Base-by-base conservation (phyloP, 176 grass and related monocot species). In the Triticum urartu region DNA sequence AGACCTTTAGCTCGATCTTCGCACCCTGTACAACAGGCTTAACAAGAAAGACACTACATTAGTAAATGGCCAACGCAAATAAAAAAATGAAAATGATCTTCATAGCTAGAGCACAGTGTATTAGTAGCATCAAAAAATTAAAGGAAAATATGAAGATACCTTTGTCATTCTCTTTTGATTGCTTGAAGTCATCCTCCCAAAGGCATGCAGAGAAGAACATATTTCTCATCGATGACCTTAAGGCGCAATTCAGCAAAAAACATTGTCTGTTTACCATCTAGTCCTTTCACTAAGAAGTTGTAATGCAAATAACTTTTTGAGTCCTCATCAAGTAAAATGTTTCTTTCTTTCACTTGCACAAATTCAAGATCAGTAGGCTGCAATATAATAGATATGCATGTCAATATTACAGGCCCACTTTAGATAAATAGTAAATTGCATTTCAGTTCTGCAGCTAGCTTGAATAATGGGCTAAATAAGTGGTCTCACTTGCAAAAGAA, bases 331-430 rank as follows among this genome's bases (percentile, higher is more conserved):
- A 48, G 45, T 48, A 72, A 40, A 39, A 72, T 35, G 20, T 40
- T 72, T n/a, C 68, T 72, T 40, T 11, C 8, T 72, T 72, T 72
- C 68, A 72, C 68, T 72, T 72, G 35, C 20, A 72, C 35, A 39
- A 71, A 71, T 71, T 71, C 68, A 71, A 71, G 68, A 11, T 71
- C 68, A 12, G 68, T 71, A 39, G 68, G 35, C 35, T 71, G 68
- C 35, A 72, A 40, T 72, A 72, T 21, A 69, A 36, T 21, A 38
- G 17, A 69, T 38, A 36, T 38, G 3, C 20, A 36, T 69, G 67
- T 71, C 68, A 71, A 22, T 71, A 71, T 40, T 39, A 71, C 68
- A 40, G 35, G 34, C 68, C 35, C 35, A 71, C 20, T 71, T 71
- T 9, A 71, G 34, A 39, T 71, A 39, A 71, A 71, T 18, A 40